Evolutionary conservation across 352 stramenopile genomes (phyloP).

Genomic region (Phytophthora sp.): DNA sequence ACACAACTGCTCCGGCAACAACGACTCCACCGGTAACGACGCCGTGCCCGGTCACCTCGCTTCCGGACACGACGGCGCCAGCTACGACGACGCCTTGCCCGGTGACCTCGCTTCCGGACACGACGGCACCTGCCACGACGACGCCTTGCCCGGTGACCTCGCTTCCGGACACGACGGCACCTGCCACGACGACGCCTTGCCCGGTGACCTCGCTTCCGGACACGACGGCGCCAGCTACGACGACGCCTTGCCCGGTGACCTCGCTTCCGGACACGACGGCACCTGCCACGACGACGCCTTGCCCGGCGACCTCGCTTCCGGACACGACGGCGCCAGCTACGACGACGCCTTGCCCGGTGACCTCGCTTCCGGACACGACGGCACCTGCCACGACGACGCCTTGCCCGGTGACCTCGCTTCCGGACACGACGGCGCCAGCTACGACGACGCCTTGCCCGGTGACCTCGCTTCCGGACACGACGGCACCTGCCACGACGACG

Average conservation of each 20-base stretch:
- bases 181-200: not conserved
- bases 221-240: not conserved
- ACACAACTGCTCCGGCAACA: not conserved
- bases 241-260: not conserved
- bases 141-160: conserved; percentile 3
- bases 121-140: not conserved
- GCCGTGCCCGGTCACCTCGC: conserved; percentile 6
- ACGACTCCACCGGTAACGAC: not conserved
- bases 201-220: conserved; percentile 6
- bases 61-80: conserved; percentile 7
- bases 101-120: conserved; percentile 6
- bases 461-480: conserved; percentile 10
- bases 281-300: not conserved
- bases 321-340: not conserved
- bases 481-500: not conserved
- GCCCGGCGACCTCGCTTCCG: conserved; percentile 2
- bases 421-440: not conserved
- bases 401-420: conserved; percentile 11
- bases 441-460: not conserved
- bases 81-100: not conserved
- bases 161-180: not conserved
- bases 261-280: not conserved
- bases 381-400: not conserved
- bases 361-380: conserved; percentile 8
- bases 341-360: conserved; percentile 5